Conservation (phyloP, 805 yeast species). For the Ogataea sp. region DNA sequence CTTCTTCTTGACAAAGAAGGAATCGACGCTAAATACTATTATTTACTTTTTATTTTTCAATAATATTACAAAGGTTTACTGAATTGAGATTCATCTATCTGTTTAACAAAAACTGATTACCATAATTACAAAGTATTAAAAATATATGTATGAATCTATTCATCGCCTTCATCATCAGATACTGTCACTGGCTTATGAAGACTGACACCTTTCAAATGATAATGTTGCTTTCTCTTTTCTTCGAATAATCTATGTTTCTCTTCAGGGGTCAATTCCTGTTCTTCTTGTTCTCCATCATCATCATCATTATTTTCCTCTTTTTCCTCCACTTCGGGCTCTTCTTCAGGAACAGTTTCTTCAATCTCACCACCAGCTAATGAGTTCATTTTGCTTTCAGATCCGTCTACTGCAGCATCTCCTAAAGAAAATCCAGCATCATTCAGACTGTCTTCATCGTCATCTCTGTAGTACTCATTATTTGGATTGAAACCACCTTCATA, state of each 20-base stretch:
- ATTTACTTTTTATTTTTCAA: no score
- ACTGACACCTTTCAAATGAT: constrained; percentile 48
- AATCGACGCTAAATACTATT: no score
- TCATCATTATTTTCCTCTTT: constrained; percentile 25
- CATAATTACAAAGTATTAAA: no score
- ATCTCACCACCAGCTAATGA: constrained; percentile 36
- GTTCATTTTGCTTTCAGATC: constrained; percentile 14
- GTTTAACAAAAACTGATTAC: no score
- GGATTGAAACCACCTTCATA: constrained; percentile 87
- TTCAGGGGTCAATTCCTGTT: constrained; percentile 36
- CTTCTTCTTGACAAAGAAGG: background rate
- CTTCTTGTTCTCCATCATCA: constrained; percentile 31
- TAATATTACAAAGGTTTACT: no score
- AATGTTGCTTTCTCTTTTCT: constrained; percentile 73
- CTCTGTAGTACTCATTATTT: constrained; percentile 67
- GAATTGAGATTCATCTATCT: no score
- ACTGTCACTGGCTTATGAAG: constrained; percentile 34
- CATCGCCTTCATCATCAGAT: constrained; percentile 24
- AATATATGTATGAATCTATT: background rate
- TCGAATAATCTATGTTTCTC: constrained; percentile 65
- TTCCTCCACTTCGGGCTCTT: constrained; percentile 13
- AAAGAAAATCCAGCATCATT: constrained; percentile 37
- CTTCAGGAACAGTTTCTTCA: constrained; percentile 11
- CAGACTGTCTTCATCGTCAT: constrained; percentile 52
- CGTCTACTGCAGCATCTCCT: constrained; percentile 38